Conservation (phyloP, 2,329 filamentous ascomycete species). For the Proliferodiscus dingleyae region DNA sequence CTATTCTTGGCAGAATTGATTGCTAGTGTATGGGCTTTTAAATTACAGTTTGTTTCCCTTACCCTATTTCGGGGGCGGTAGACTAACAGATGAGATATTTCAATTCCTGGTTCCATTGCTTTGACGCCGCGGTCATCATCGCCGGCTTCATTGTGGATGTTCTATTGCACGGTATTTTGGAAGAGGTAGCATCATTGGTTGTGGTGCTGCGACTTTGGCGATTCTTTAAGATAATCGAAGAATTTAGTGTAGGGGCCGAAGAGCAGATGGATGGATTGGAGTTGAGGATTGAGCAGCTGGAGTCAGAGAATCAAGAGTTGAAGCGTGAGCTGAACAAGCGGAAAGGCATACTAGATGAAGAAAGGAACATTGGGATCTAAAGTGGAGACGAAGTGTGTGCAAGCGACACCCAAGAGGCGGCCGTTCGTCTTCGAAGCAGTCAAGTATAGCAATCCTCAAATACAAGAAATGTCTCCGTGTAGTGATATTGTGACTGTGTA, state of each 20-base stretch:
- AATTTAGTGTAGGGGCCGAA: slow-evolving; percentile 57
- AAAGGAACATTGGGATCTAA: slow-evolving; percentile 6
- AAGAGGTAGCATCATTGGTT: slow-evolving; percentile 62
- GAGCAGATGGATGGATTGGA: slow-evolving; percentile 58
- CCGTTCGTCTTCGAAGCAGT: too few relatives aligned
- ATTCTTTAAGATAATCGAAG: slow-evolving; percentile 66
- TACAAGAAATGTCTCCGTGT: neutral
- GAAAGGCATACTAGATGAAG: slow-evolving; percentile 17
- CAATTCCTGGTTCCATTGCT: slow-evolving; percentile 53
- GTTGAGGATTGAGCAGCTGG: slow-evolving; percentile 46
- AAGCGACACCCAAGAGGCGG: too few relatives aligned
- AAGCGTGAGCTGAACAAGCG: slow-evolving; percentile 37
- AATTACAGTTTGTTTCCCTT: slow-evolving; percentile 39
- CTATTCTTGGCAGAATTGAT: slow-evolving; percentile 61
- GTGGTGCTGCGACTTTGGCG: slow-evolving; percentile 63
- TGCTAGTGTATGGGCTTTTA: slow-evolving; percentile 57
- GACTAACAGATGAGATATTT: too few relatives aligned
- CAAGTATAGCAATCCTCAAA: too few relatives aligned
- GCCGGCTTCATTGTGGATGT: slow-evolving; percentile 59
- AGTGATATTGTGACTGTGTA: slow-evolving; percentile 4
- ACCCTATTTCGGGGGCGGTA: neutral
- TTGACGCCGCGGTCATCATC: slow-evolving; percentile 60
- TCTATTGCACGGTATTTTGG: slow-evolving; percentile 51
- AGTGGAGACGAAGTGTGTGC: too few relatives aligned
- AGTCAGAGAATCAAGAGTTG: slow-evolving; percentile 43